Percentiles rank a stretch among this genome's conserved stretches.
These are phyloP conservation scores for Ogataea hybrid DNA, from an alignment of 1,139 yeast species.

Conservation along the genomic window DNA sequence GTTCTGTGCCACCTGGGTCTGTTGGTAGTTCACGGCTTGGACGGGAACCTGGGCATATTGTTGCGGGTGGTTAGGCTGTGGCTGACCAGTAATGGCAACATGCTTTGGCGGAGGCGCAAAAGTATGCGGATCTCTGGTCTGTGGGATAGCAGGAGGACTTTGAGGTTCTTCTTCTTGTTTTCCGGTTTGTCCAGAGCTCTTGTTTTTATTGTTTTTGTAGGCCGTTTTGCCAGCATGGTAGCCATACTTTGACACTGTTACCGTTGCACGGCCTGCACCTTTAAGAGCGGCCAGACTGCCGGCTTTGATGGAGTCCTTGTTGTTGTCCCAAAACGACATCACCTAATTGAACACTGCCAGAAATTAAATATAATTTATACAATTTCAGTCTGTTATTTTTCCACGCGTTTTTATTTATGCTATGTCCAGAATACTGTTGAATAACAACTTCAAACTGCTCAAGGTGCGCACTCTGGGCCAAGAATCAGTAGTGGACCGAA, in stretches of 20 bases:
- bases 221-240: conserved; percentile 47
- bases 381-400: conserved; percentile 3
- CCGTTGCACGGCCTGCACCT: conserved; percentile 51
- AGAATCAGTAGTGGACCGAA: conserved; percentile 21
- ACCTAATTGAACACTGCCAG: conserved; percentile 2
- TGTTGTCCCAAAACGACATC: conserved; percentile 51
- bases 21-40: conserved; percentile 4
- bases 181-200: conserved; percentile 24
- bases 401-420: conserved; percentile 9
- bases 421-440: conserved; percentile 30
- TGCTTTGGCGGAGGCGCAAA: conserved; percentile 42
- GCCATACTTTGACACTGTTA: conserved; percentile 39
- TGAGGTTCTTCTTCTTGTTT: conserved; percentile 17
- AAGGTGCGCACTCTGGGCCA: conserved; percentile 13
- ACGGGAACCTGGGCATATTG: conserved; percentile 6
- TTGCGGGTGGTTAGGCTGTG: conserved; percentile 5
- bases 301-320: conserved; percentile 47
- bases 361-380: neutral
- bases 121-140: conserved; percentile 31
- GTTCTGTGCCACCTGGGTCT: neutral
- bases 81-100: conserved; percentile 26
- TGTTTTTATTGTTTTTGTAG: conserved; percentile 41
- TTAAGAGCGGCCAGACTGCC: conserved; percentile 46
- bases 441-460: conserved; percentile 24
- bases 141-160: conserved; percentile 20